These are phyloP conservation scores for Acacia acuminata DNA, from an alignment of 306 rosid species.

Conservation along the genomic window DNA sequence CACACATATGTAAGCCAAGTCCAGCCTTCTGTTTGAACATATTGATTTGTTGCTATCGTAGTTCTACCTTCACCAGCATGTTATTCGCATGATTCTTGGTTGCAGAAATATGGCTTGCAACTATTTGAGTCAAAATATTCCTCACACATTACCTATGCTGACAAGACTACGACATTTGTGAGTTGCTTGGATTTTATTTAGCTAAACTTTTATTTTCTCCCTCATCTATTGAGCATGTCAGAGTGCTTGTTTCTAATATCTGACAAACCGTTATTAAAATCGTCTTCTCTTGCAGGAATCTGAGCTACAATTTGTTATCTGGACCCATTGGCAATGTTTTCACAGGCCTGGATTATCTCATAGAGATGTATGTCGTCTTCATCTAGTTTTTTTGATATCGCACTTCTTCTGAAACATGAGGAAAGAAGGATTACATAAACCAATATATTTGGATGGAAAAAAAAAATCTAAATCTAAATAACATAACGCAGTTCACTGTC, in stretches of 20 bases:
- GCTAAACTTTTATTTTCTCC: conserved; percentile 13
- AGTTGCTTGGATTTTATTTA: conserved; percentile 42
- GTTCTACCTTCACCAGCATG: background rate
- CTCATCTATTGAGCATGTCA: background rate
- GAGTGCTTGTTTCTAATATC: conserved; percentile 22
- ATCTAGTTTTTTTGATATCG: conserved; percentile 14
- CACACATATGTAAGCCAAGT: conserved; percentile 72
- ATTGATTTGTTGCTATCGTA: conserved; percentile 1
- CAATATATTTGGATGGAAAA: background rate
- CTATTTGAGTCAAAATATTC: conserved; percentile 60
- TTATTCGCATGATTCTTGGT: conserved; percentile 34
- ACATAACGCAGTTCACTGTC: background rate
- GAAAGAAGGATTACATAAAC: conserved; percentile 1
- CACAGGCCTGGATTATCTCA: conserved; percentile 67
- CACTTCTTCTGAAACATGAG: conserved; percentile 28
- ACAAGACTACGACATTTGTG: conserved; percentile 72
- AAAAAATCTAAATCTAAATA: background rate
- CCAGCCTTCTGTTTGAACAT: background rate
- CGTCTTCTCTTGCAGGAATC: conserved; percentile 63
- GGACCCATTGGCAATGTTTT: conserved; percentile 90
- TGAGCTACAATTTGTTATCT: conserved; percentile 78
- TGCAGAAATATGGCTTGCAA: conserved; percentile 87
- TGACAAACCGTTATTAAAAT: conserved; percentile 16
- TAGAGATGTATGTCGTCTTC: conserved; percentile 71
- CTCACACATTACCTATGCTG: conserved; percentile 62